Evolutionary conservation across 1,284 basidiomycete genomes (phyloP).

Genomic region (Apiotrichum siamense): DNA sequence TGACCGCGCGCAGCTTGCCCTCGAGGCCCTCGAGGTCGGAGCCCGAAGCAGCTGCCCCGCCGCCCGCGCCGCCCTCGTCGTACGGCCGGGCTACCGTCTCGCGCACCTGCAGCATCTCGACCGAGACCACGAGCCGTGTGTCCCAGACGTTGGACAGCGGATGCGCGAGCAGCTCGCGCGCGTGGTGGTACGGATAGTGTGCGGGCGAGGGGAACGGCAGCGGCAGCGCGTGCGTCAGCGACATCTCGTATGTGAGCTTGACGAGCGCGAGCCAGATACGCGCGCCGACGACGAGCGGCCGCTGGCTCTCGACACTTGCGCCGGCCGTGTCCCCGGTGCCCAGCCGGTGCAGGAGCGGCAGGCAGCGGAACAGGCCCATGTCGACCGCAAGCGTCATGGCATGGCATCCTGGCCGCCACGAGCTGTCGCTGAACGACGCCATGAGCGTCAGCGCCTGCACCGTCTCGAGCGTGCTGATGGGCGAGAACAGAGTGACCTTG

Average conservation of each 20-base stretch:
- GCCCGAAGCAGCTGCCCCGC: too few relatives aligned
- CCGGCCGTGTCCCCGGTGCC: constrained; percentile 1
- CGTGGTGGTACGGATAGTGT: constrained; percentile 11
- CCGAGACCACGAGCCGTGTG: constrained; percentile 21
- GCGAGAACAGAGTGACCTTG: constrained; percentile 26
- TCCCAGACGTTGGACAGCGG: constrained; percentile 20
- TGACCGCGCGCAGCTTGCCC: constrained; percentile 1
- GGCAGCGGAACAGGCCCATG: constrained; percentile 28
- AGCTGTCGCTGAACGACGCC: constrained; percentile 16
- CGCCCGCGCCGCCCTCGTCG: too few relatives aligned
- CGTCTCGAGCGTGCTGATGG: constrained; percentile 24
- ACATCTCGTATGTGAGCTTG: constrained; percentile 15
- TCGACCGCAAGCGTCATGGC: constrained; percentile 30
- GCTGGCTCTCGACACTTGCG: constrained; percentile 1
- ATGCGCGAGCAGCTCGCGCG: constrained; percentile 23
- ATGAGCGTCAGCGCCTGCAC: constrained; percentile 23
- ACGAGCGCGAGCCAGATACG: constrained; percentile 22
- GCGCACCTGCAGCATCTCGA: constrained; percentile 16
- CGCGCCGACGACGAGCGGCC: constrained; percentile 16
- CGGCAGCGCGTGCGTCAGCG: constrained; percentile 22
- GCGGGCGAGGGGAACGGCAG: constrained; percentile 8
- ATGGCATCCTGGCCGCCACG: constrained; percentile 27
- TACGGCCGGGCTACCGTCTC: not conserved
- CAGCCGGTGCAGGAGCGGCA: constrained; percentile 18
- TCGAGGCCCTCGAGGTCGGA: constrained; percentile 3